Base-by-base conservation (phyloP, 23 red algal species). In the Cyanidiococcus yangmingshanensis region DNA sequence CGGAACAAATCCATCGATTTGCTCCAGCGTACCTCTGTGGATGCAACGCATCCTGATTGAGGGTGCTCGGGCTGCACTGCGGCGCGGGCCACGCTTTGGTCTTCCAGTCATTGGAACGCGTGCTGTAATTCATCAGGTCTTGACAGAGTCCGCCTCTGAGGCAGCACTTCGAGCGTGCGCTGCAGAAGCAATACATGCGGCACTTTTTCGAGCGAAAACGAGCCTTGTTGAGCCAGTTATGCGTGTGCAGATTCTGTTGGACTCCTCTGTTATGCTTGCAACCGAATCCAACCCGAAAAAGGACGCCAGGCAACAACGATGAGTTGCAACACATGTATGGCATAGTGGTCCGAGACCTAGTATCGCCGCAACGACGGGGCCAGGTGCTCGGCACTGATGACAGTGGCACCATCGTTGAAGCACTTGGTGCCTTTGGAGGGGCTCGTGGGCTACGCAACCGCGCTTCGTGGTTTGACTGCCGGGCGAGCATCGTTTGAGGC, bases 351-450 rank as follows among this genome's bases (percentile, higher is more conserved):
- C 45, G 82, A 18, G 92, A 90, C 45, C 58, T 96, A 1, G 83
- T 86, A 30, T 81, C 86, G 0, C 31, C 68, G 31, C 54, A 68
- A 40, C 41, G 92, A 57, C 85, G 92, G 39, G 92, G 92, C 0
- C 37, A 77, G 7, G 76, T 96, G 34, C 59, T 82, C 40, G 39
- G 74, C 39, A 76, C 89, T 38, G 82, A 82, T 1, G 75, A 33
- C 12, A 74, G 76, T 1, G 29, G 68, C 38, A 58, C 67, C 39
- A 29, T 83, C 0, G 76, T 95, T 58, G 58, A 54, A 37, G 86
- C 91, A 7, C 84, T 59, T 7, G n/a, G 91, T 95, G 34, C 91
- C 91, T 0, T 41, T 95, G 15, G 87, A 82, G 54, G 87, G 91
- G 0, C 63, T 95, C 2, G 58, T 95, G 0, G 91, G 86, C 40